phyloP scores from a whole-genome alignment of 495 filamentous ascomycete species.

The Talaromyces adpressus region DNA sequence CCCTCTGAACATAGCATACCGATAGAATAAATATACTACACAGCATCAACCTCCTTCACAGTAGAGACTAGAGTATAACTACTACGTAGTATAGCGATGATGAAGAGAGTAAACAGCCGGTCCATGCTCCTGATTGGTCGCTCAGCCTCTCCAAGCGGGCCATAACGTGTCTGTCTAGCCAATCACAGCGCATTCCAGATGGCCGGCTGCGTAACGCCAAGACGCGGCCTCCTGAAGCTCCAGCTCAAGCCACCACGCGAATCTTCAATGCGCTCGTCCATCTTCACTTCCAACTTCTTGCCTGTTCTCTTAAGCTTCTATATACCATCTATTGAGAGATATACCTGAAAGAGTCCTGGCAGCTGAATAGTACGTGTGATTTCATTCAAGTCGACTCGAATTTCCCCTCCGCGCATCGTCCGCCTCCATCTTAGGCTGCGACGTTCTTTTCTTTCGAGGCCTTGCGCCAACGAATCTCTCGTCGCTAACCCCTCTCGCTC shows the following conservation, averaged over 20 bases:
- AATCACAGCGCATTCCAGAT: not conserved
- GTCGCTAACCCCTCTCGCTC: not conserved
- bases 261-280: not conserved
- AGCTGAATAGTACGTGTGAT: not conserved
- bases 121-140: not conserved
- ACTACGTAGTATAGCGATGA: no score
- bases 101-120: not conserved
- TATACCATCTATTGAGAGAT: not conserved
- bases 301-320: not conserved
- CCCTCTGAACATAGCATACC: not conserved
- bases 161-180: not conserved
- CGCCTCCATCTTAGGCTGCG: not conserved
- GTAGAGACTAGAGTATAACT: no score
- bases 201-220: slow-evolving; percentile 1
- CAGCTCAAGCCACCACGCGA: not conserved
- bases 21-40: not conserved
- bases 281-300: not conserved
- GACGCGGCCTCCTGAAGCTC: not conserved
- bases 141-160: not conserved
- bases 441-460: not conserved
- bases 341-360: not conserved
- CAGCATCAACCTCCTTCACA: not conserved
- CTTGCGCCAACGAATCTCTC: not conserved
- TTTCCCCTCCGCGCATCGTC: not conserved
- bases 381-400: not conserved